Base-by-base conservation (phyloP, 805 yeast genomes). In the Candida pseudofarinosa region DNA sequence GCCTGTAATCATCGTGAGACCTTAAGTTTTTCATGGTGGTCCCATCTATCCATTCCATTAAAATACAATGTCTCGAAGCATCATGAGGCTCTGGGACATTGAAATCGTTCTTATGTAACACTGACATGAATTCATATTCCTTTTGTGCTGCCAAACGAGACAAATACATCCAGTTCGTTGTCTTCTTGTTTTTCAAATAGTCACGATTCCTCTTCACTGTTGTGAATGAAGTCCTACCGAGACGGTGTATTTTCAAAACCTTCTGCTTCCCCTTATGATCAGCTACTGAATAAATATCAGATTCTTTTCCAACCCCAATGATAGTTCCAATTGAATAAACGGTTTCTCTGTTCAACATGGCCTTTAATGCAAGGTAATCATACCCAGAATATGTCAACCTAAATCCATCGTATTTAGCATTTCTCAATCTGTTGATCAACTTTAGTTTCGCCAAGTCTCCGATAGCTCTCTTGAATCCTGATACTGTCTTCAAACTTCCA, bases 221-320 rank as follows among this genome's bases (percentile, higher is more conserved):
- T 51, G 85, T 79, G 67, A 93, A 93, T 4, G 97, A 89, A 1
- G 91, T 86, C 59, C 99, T 80, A 28, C 99, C 99, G 45, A 93
- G 72, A 51, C 99, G 77, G 64, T 90, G 97, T 32, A 93, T 84
- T 62, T 93, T 93, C 58, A 93, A 66, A 14, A 90, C 96, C 53
- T 79, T 77, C 41, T 79, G 77, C 15, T 48, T 49, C 0, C 91
- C 93, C 16, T 75, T 58, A 10, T 74, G 68, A 55, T 85, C 90
- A 44, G 83, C 81, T 1, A 86, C 90, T 10, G 90, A 76, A 62
- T 85, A 88, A 55, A 93, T 90, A 67, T 93, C 99, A 2, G 97
- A 89, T 64, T 93, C 99, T 59, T 93, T 93, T 55, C 99, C 99
- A 40, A 93, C 96, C 46, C 98, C 99, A 52, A 91, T 89, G 7